A percentile compares a stretch with the other conserved stretches of the same genome.
phyloP scores from a whole-genome alignment of 2,329 filamentous ascomycete species.

The Ophiocordyceps camponoti-saundersi region DNA sequence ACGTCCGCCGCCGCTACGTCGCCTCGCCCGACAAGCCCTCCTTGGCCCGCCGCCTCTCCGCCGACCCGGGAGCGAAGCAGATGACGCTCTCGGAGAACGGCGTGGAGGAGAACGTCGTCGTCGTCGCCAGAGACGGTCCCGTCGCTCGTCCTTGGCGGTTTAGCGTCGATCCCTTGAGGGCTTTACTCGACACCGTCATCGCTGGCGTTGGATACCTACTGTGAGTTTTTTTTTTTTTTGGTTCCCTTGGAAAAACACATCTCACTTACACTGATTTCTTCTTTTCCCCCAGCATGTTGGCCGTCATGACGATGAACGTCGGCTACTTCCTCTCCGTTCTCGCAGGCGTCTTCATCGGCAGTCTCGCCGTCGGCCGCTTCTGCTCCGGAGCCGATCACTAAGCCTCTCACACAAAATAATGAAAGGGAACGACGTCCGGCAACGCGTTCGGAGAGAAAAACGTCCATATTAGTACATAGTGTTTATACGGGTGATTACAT shows the following conservation, averaged over 20 bases:
- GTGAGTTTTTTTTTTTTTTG: conserved; percentile 37
- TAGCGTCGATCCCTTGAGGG: conserved; percentile 60
- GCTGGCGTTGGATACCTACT: conserved; percentile 71
- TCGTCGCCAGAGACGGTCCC: conserved; percentile 42
- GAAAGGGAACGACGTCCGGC: neutral
- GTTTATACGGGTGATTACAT: too few species aligned
- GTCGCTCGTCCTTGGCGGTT: conserved; percentile 59
- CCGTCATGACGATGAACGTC: conserved; percentile 78
- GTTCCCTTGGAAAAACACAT: too few species aligned
- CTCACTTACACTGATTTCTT: neutral
- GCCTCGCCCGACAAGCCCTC: conserved; percentile 48
- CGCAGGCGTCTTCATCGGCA: conserved; percentile 69
- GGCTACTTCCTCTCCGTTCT: conserved; percentile 74
- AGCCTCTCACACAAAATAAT: neutral
- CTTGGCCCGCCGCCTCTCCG: conserved; percentile 39
- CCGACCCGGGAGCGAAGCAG: conserved; percentile 44
- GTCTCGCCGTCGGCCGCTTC: conserved; percentile 62
- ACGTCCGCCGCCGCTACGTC: conserved; percentile 61
- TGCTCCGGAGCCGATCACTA: conserved; percentile 30
- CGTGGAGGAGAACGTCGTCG: conserved; percentile 61
- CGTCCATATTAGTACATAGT: too few species aligned
- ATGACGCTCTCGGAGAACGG: conserved; percentile 59
- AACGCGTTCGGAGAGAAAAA: neutral
- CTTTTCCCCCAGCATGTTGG: conserved; percentile 59
- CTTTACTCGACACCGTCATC: conserved; percentile 51